Evolutionary conservation across 2,329 filamentous ascomycete genomes (phyloP).

Genomic region (Cercospora sojina): DNA sequence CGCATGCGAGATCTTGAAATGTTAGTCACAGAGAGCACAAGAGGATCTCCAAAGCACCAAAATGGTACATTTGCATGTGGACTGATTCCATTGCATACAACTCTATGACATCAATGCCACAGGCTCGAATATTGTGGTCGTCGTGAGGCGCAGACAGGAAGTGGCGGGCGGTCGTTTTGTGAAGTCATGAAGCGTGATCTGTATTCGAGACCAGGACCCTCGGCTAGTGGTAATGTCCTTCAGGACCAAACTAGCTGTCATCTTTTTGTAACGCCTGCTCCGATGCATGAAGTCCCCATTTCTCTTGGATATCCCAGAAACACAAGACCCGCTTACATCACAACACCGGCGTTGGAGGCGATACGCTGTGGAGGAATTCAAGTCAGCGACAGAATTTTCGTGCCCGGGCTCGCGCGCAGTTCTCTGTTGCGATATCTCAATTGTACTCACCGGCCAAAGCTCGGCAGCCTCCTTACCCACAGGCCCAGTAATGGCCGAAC

Average conservation of each 20-base stretch:
- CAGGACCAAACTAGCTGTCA: slow-evolving; percentile 8
- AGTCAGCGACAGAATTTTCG: background rate
- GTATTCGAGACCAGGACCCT: slow-evolving; percentile 17
- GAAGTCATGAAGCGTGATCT: slow-evolving; percentile 19
- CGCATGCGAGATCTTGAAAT: background rate
- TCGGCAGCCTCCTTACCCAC: slow-evolving; percentile 99
- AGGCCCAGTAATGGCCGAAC: slow-evolving; percentile 96
- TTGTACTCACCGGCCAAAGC: slow-evolving; percentile 84
- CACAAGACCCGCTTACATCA: slow-evolving; percentile 71
- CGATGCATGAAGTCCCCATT: slow-evolving; percentile 26
- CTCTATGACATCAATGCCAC: background rate
- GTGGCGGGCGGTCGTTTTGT: background rate
- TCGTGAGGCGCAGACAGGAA: background rate
- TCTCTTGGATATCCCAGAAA: slow-evolving; percentile 12
- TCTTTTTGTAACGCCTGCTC: slow-evolving; percentile 26
- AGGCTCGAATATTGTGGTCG: background rate
- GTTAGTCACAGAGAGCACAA: background rate
- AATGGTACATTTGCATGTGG: background rate
- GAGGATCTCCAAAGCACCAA: background rate
- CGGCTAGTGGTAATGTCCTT: slow-evolving; percentile 7
- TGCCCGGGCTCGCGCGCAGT: background rate
- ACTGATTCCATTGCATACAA: slow-evolving; percentile 1
- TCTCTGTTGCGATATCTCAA: slow-evolving; percentile 11
- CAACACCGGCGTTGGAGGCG: slow-evolving; percentile 98
- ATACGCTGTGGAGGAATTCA: slow-evolving; percentile 72